A percentile compares a stretch with the other conserved stretches of the same genome.
These are phyloP conservation scores for Wickerhamiella vanderwaltii DNA, from an alignment of 805 yeast genomes.

Conservation along the genomic window DNA sequence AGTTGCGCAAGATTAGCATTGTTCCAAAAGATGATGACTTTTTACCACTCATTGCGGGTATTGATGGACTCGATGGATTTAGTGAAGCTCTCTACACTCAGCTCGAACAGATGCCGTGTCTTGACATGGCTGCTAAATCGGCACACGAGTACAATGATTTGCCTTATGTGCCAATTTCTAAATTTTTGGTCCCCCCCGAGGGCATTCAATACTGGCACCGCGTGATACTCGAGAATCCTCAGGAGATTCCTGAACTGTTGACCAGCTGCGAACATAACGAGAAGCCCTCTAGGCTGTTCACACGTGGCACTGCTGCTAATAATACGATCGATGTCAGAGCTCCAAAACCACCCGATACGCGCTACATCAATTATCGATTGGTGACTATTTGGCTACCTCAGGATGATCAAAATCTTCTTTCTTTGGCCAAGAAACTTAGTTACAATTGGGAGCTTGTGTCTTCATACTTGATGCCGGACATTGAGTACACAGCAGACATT, in stretches of 20 bases:
- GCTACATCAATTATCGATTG: slow-evolving; percentile 67
- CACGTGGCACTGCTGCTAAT: slow-evolving; percentile 10
- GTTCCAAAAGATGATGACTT: background rate
- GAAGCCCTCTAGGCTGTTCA: slow-evolving; percentile 16
- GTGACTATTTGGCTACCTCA: slow-evolving; percentile 96
- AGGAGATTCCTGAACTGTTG: slow-evolving; percentile 19
- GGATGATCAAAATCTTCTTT: slow-evolving; percentile 72
- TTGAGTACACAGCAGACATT: slow-evolving; percentile 69
- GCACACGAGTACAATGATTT: background rate
- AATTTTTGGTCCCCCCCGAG: slow-evolving; percentile 24
- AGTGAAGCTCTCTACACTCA: background rate
- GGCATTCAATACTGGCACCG: slow-evolving; percentile 24
- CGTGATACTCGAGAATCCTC: slow-evolving; percentile 22
- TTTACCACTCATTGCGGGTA: background rate
- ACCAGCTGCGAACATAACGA: slow-evolving; percentile 16
- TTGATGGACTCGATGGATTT: background rate
- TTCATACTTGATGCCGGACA: slow-evolving; percentile 57
- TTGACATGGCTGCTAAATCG: background rate
- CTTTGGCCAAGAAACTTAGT: slow-evolving; percentile 70
- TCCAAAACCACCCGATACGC: slow-evolving; percentile 79
- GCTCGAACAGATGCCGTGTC: background rate
- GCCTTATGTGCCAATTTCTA: slow-evolving; percentile 1
- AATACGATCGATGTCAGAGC: slow-evolving; percentile 42
- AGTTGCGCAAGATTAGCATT: background rate
- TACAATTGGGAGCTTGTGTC: slow-evolving; percentile 92